A percentile compares a stretch with the other conserved stretches of the same genome.
Evolutionary conservation across 179 eudicot species (phyloP).

Genomic region (Actinidia polygama): DNA sequence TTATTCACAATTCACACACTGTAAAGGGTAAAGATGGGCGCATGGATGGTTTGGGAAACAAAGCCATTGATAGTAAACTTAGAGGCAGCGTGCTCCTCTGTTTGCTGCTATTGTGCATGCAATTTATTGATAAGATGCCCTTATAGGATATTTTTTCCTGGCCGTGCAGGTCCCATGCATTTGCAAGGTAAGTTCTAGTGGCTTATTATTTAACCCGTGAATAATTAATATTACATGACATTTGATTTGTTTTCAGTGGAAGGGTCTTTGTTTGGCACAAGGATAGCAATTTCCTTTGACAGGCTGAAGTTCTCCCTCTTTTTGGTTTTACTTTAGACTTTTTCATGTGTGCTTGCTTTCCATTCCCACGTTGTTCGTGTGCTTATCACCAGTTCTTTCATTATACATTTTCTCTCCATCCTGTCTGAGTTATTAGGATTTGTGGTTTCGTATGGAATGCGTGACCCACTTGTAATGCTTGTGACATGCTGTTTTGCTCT

Average conservation of each 20-base stretch:
- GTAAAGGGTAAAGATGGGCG: constrained; percentile 94
- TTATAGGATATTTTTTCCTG: background rate
- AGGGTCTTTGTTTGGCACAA: background rate
- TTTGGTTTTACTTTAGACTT: background rate
- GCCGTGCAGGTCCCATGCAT: background rate
- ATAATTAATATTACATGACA: background rate
- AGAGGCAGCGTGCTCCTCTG: constrained; percentile 69
- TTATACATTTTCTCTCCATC: background rate
- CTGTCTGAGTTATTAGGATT: background rate
- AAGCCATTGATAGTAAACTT: constrained; percentile 81
- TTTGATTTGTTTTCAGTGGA: background rate
- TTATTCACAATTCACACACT: constrained; percentile 79
- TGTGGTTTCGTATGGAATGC: background rate
- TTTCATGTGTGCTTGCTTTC: background rate
- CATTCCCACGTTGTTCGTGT: background rate
- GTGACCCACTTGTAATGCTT: background rate
- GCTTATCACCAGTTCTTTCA: background rate
- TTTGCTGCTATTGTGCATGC: constrained; percentile 25
- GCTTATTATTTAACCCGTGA: background rate
- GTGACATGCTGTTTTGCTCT: constrained; percentile 1
- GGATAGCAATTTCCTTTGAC: background rate
- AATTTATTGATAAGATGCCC: background rate
- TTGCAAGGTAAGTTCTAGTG: background rate
- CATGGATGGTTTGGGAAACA: constrained; percentile 97
- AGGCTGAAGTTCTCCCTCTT: constrained; percentile 9